phyloP scores from a whole-genome alignment of 305 asterid genomes.

The Fraxinus paxiana region DNA sequence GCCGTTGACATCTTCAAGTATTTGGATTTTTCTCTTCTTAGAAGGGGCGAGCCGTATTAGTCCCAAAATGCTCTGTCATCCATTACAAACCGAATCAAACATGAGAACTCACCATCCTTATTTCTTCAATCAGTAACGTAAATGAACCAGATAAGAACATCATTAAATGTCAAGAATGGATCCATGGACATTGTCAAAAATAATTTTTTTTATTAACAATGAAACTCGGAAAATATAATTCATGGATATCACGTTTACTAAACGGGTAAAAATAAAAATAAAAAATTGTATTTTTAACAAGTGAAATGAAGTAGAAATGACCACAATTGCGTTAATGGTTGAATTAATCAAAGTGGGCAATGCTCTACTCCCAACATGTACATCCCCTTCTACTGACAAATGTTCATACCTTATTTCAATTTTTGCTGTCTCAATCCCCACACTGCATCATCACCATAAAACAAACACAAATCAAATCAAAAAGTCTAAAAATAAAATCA shows the following conservation, averaged over 20 bases:
- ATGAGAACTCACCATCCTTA: neutral
- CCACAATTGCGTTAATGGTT: slow-evolving; percentile 32
- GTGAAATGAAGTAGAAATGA: neutral
- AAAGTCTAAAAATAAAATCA: neutral
- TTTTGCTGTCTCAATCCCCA: slow-evolving; percentile 35
- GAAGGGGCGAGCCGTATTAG: slow-evolving; percentile 24
- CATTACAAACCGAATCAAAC: slow-evolving; percentile 17
- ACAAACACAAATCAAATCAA: neutral
- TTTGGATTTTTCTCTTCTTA: slow-evolving; percentile 36
- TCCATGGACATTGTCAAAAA: neutral
- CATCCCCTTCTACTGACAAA: slow-evolving; percentile 37
- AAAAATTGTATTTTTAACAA: neutral
- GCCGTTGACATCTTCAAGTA: slow-evolving; percentile 34
- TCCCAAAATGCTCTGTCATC: slow-evolving; percentile 26
- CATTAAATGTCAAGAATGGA: neutral
- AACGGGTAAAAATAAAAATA: neutral
- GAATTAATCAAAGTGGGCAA: slow-evolving; percentile 38
- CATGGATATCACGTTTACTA: neutral
- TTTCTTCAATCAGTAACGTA: neutral
- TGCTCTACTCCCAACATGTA: slow-evolving; percentile 35
- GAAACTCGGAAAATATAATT: neutral
- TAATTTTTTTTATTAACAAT: neutral
- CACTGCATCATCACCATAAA: slow-evolving; percentile 20
- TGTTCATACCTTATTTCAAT: slow-evolving; percentile 36
- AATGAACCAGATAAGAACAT: neutral